Base-by-base conservation (phyloP, 108 stramenopile genomes). In the Nannochloropsis gaditana region DNA sequence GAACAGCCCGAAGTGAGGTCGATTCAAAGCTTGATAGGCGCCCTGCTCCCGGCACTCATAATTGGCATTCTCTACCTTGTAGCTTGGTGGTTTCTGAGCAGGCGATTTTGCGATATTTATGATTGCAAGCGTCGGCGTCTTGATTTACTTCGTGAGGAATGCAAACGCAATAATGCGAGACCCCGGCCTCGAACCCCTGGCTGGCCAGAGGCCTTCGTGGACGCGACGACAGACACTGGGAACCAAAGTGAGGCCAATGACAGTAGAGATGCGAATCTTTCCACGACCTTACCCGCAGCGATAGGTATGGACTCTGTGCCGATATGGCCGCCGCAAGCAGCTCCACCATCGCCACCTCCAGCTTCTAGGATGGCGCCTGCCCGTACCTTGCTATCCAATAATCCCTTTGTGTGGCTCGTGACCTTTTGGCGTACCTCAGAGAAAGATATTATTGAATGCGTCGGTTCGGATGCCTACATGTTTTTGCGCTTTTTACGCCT, bases 401-500 rank as follows among this genome's bases (percentile, higher is more conserved):
- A 73, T 3, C 59, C 59, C 59, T 4, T 73, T 15, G 19, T 15
- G 59, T 73, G 59, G 59, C 59, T 73, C 59, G 15, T n/a, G 19
- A 73, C 8, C 19, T 73, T 73, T 0, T 73, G 59, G 59, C 59
- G n/a, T n/a, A 73, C n/a, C n/a, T 73, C 59, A n/a, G 59, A 73
- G 59, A 15, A 73, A 15, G n/a, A 15, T 3, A 15, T 73, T 4
- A 73, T 73, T 73, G 59, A n/a, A 73, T 6, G 59, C 59, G n/a
- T 73, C 4, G 59, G 59, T 15, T 15, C 59, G 4, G 59, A 73
- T 73, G 59, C 59, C 59, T 73, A 6, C 59, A 6, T 73, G 59
- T 73, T 73, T n/a, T 73, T 73, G 59, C 59, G 59, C 59, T 73
- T 73, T n/a, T n/a, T 73, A 15, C 59, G 59, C 59, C 59, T 73